Evolutionary conservation across 73 alveolate genomes (phyloP).

Genomic region (Loxodes magnus): DNA sequence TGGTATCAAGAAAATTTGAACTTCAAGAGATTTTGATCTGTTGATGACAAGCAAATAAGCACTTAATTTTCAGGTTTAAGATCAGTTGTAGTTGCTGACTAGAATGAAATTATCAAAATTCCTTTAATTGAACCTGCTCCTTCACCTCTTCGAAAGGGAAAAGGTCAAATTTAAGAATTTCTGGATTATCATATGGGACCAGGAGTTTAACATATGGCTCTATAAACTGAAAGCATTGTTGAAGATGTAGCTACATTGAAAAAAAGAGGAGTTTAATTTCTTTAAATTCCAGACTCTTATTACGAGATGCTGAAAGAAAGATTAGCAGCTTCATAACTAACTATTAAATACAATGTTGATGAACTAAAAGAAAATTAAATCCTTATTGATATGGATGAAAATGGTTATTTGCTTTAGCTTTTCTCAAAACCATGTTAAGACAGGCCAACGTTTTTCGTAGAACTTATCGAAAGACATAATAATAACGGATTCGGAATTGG

Average conservation of each 20-base stretch:
- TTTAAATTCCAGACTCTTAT: slow-evolving; percentile 64
- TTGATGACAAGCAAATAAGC: slow-evolving; percentile 70
- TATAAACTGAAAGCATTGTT: slow-evolving; percentile 49
- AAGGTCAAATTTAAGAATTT: slow-evolving; percentile 71
- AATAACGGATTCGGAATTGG: slow-evolving; percentile 63
- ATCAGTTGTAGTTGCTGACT: slow-evolving; percentile 76
- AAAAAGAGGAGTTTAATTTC: slow-evolving; percentile 73
- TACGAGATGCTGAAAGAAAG: slow-evolving; percentile 64
- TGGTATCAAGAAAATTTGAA: slow-evolving; percentile 83
- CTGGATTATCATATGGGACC: slow-evolving; percentile 81
- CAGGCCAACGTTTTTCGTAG: slow-evolving; percentile 70
- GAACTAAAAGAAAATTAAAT: slow-evolving; percentile 24
- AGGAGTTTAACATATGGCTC: slow-evolving; percentile 54
- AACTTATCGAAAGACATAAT: slow-evolving; percentile 55
- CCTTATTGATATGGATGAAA: slow-evolving; percentile 47
- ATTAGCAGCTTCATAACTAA: slow-evolving; percentile 17
- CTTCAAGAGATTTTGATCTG: slow-evolving; percentile 84
- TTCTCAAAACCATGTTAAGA: slow-evolving; percentile 67
- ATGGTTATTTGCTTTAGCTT: slow-evolving; percentile 49
- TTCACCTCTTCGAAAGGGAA: slow-evolving; percentile 75
- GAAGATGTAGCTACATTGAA: slow-evolving; percentile 38
- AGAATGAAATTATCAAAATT: slow-evolving; percentile 70
- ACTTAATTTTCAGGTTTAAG: slow-evolving; percentile 70
- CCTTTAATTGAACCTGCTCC: slow-evolving; percentile 82
- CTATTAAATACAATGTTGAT: slow-evolving; percentile 38